These are phyloP conservation scores for Phytopythium mirpurense DNA, from an alignment of 352 stramenopile genomes.

Conservation along the genomic window DNA sequence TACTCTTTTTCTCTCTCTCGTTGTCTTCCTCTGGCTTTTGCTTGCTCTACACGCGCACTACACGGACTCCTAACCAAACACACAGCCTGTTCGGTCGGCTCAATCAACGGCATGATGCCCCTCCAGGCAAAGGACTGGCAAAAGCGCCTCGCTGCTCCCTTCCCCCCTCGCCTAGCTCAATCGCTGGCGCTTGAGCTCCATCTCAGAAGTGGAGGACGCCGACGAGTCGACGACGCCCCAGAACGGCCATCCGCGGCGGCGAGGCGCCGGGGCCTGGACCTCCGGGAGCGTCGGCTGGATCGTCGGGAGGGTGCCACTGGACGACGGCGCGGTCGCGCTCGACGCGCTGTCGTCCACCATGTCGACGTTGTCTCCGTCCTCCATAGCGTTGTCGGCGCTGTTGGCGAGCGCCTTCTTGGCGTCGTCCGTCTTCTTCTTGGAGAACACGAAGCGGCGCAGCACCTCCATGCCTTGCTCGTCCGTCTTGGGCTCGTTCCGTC, in stretches of 20 bases:
- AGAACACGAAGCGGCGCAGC: constrained; percentile 78
- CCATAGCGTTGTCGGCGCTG: constrained; percentile 4
- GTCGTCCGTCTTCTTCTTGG: constrained; percentile 68
- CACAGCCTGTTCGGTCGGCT: not conserved
- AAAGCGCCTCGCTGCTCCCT: too few relatives aligned
- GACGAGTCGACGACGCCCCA: constrained; percentile 17
- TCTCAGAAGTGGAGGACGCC: constrained; percentile 16
- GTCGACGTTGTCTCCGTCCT: constrained; percentile 32
- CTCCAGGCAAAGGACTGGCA: too few relatives aligned
- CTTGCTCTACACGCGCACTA: constrained; percentile 1
- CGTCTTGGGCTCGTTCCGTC: constrained; percentile 79
- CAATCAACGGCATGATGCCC: too few relatives aligned
- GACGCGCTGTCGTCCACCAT: constrained; percentile 13
- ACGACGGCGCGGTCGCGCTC: not conserved
- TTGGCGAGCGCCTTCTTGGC: constrained; percentile 28
- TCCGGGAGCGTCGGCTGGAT: constrained; percentile 4
- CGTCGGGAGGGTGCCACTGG: not conserved
- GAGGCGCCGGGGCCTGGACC: constrained; percentile 12
- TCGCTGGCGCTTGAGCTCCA: constrained; percentile 41
- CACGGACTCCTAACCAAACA: constrained; percentile 4
- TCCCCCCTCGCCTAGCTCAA: constrained; percentile 18
- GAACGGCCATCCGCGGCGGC: constrained; percentile 29
- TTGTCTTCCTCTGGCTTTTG: too few relatives aligned
- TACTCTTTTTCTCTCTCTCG: not conserved
- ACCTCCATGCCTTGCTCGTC: constrained; percentile 81